Base-by-base conservation (phyloP, 2,329 filamentous ascomycete genomes). In the Fusarium coffeatum region DNA sequence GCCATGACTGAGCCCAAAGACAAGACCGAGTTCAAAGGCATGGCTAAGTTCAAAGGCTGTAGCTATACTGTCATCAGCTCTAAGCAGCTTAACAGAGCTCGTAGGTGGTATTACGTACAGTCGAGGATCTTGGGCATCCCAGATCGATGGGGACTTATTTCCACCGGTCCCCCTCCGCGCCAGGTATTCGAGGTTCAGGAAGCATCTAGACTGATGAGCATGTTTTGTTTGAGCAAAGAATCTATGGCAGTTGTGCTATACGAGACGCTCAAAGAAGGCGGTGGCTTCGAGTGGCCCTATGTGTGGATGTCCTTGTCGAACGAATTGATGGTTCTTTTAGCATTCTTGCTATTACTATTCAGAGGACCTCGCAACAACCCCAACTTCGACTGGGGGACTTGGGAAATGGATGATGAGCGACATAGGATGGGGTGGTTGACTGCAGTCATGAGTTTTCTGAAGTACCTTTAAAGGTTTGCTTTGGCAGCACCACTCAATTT, bases 131-230 rank as follows among this genome's bases (percentile, higher is more conserved):
- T 71, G 2, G 34, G 42, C 23, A 18, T 68, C 18, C 68, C 67
- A 1, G 59, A 68, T 48, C 59, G 7, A n/a, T 22, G 65, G 20
- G 55, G 59, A 9, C 51, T 71, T 3, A 32, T 68, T 20, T 71
- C 55, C 2, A 16, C 45, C 28, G 59, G 55, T 0, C 55, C 53
- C 11, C 64, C 55, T 18, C 59, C 32, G 1, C 49, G 34, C n/a
- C 55, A 65, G 9, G 55, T 8, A 56, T 30, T 6, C 3, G 48
- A 66, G 40, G n/a, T n/a, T 32, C 34, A 10, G 34, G 34, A 37
- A 37, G 34, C 9, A 37, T 37, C 34, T 37, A 37, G 16, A 37
- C 34, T 37, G 9, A 37, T n/a, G 34, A 18, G 18, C 9, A 37
- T 37, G 34, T 37, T 37, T n/a, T 37, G 34, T 37, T 18, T 18